Evolutionary conservation across 2,329 filamentous ascomycete genomes (phyloP).

Genomic region (Ceratocystiopsis sp.): DNA sequence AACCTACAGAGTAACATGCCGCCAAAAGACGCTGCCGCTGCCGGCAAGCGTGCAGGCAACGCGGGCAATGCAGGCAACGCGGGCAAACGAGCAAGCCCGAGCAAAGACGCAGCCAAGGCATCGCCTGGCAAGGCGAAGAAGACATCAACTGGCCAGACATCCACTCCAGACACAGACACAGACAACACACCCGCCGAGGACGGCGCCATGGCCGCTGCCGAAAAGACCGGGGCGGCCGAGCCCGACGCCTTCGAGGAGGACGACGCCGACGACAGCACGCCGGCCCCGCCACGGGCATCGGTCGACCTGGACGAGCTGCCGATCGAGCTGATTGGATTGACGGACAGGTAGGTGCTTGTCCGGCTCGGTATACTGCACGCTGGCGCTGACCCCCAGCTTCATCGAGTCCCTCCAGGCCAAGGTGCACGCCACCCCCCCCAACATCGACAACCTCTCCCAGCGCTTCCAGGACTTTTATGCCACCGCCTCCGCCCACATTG

Average conservation of each 20-base stretch:
- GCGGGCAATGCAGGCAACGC: no score
- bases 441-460: slow-evolving; percentile 64
- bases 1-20: no score
- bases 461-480: slow-evolving; percentile 91
- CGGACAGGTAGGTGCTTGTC: slow-evolving; percentile 59
- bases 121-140: slow-evolving; percentile 14
- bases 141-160: no score
- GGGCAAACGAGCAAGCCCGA: no score
- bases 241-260: slow-evolving; percentile 32
- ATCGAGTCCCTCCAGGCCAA: slow-evolving; percentile 79
- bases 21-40: slow-evolving; percentile 10
- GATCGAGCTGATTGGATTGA: slow-evolving; percentile 80
- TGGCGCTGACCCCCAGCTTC: slow-evolving; percentile 40
- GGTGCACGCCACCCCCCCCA: slow-evolving; percentile 69
- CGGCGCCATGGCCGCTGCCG: no score
- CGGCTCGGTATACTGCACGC: no score
- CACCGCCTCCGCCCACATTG: slow-evolving; percentile 63
- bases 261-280: slow-evolving; percentile 24
- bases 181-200: no score
- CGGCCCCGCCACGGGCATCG: slow-evolving; percentile 34
- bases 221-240: no score
- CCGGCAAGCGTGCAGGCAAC: slow-evolving; percentile 3
- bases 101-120: slow-evolving; percentile 13
- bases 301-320: slow-evolving; percentile 77
- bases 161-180: no score